Evolutionary conservation across 495 filamentous ascomycete species (phyloP).

Genomic region (Platismatia glauca): DNA sequence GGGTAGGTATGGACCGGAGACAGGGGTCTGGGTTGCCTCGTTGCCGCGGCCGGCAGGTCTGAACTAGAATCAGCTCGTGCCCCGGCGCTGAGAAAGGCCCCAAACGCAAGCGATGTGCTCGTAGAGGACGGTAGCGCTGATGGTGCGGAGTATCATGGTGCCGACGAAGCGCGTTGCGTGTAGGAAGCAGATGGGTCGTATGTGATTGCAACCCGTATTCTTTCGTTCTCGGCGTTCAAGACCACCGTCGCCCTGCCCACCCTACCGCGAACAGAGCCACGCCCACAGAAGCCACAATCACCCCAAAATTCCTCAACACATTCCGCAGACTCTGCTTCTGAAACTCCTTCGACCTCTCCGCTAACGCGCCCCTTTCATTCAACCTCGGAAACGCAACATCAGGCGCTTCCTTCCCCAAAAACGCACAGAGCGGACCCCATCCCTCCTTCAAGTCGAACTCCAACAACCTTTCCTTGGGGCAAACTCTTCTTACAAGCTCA

Average conservation of each 20-base stretch:
- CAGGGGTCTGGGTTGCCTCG: too few species aligned
- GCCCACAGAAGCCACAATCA: neutral
- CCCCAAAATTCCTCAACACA: neutral
- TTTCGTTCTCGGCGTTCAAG: neutral
- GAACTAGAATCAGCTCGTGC: too few species aligned
- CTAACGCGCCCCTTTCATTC: conserved; percentile 25
- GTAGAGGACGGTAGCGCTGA: too few species aligned
- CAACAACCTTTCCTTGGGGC: conserved; percentile 37
- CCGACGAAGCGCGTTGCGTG: too few species aligned
- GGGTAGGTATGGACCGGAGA: too few species aligned
- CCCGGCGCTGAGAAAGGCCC: too few species aligned
- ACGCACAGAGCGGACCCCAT: conserved; percentile 43
- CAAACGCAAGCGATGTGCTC: too few species aligned
- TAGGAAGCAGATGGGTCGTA: too few species aligned
- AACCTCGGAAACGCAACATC: conserved; percentile 34
- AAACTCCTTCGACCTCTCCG: conserved; percentile 8
- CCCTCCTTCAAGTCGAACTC: conserved; percentile 40
- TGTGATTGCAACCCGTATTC: too few species aligned
- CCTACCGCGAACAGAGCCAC: neutral
- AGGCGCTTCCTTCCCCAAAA: conserved; percentile 38
- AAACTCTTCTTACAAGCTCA: conserved; percentile 31
- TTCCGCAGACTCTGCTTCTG: neutral
- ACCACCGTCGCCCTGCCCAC: neutral
- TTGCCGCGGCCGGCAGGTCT: too few species aligned
- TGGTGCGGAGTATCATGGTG: too few species aligned